Conservation (phyloP, 805 yeast species). For the Alloascoidea africana region DNA sequence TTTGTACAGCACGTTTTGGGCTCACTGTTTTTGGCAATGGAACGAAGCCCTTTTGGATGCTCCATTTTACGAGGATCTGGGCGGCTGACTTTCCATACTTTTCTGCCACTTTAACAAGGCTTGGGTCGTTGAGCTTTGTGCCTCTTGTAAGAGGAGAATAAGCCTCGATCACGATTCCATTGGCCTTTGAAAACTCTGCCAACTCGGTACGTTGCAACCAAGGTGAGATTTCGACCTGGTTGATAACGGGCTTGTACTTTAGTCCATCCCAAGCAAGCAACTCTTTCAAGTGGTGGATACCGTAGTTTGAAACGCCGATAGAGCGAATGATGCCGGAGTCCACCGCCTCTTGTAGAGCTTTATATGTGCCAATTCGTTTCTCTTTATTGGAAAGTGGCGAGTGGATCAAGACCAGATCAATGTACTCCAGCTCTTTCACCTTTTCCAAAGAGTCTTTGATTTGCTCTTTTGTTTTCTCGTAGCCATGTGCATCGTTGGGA, state of each 20-base stretch:
- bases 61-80: constrained; percentile 61
- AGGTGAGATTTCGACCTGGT: constrained; percentile 49
- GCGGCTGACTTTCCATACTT: constrained; percentile 35
- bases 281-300: constrained; percentile 42
- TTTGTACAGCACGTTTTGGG: constrained; percentile 32
- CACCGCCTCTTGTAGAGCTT: constrained; percentile 51
- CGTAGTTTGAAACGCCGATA: constrained; percentile 72
- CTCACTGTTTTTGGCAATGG: constrained; percentile 57
- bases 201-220: constrained; percentile 29
- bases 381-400: constrained; percentile 30
- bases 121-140: constrained; percentile 30
- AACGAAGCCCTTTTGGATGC: constrained; percentile 52
- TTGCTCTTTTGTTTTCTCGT: constrained; percentile 25
- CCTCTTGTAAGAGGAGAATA: constrained; percentile 54
- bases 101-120: constrained; percentile 31
- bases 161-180: constrained; percentile 40
- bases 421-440: constrained; percentile 29
- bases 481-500: constrained; percentile 16
- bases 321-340: constrained; percentile 40
- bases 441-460: constrained; percentile 26
- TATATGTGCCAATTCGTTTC: constrained; percentile 10
- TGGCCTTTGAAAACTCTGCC: constrained; percentile 24
- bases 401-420: constrained; percentile 40
- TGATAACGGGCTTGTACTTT: constrained; percentile 44
- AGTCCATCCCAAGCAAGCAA: constrained; percentile 39